Evolutionary conservation across 176 grass and related monocot species (phyloP).

Genomic region (Pontederia paniculata): DNA sequence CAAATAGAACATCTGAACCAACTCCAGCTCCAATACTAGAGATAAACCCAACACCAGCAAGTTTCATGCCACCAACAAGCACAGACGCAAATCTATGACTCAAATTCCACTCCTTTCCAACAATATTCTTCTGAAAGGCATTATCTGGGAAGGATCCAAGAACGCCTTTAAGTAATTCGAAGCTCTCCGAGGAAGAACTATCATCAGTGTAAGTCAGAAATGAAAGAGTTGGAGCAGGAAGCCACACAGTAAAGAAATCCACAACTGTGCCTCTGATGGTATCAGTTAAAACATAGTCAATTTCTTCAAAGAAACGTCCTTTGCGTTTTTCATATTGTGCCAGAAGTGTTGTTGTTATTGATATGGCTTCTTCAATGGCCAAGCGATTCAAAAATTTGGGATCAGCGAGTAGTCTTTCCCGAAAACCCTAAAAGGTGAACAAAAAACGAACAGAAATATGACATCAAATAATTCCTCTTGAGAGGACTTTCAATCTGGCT

Average conservation of each 20-base stretch:
- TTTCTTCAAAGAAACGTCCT: conserved; percentile 83
- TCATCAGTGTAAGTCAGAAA: conserved; percentile 67
- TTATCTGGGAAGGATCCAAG: conserved; percentile 87
- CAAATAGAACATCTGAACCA: conserved; percentile 65
- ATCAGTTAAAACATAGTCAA: conserved; percentile 91
- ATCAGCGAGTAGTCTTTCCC: conserved; percentile 90
- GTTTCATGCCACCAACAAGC: conserved; percentile 75
- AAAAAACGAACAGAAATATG: conserved; percentile 6
- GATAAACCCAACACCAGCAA: conserved; percentile 78
- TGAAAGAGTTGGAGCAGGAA: conserved; percentile 90
- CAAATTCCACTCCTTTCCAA: conserved; percentile 65
- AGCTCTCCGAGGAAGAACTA: conserved; percentile 47
- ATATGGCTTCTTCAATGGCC: conserved; percentile 91
- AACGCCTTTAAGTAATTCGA: conserved; percentile 73
- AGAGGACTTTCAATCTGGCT: no score
- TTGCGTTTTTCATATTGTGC: conserved; percentile 92
- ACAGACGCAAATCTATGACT: conserved; percentile 79
- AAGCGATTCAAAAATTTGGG: conserved; percentile 79
- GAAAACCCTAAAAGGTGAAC: conserved; percentile 59
- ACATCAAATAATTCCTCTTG: no score
- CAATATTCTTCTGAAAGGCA: conserved; percentile 80
- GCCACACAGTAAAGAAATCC: conserved; percentile 98
- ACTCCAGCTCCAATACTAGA: conserved; percentile 96
- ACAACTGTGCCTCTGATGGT: conserved; percentile 94
- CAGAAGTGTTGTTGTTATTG: conserved; percentile 76